Evolutionary conservation across 768 basidiomycete species (phyloP).

Genomic region (Leucosporidium scottii): DNA sequence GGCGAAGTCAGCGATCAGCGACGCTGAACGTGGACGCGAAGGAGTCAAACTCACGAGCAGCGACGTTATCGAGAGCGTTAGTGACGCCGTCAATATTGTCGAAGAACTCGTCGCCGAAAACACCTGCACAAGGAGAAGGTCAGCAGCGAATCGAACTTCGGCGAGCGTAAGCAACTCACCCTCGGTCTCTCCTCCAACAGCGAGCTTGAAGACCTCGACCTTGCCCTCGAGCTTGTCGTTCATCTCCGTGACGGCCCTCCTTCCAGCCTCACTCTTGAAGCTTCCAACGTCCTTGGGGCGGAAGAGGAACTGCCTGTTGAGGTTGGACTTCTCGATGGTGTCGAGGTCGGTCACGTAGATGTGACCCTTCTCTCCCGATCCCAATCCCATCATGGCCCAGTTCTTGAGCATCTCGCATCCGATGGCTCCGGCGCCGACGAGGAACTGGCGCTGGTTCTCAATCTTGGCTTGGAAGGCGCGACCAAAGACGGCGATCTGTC

Average conservation of each 20-base stretch:
- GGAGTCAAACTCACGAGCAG: slow-evolving; percentile 63
- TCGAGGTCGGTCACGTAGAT: slow-evolving; percentile 96
- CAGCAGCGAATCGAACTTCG: slow-evolving; percentile 16
- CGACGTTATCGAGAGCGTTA: slow-evolving; percentile 93
- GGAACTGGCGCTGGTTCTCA: slow-evolving; percentile 80
- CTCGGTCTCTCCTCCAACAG: slow-evolving; percentile 87
- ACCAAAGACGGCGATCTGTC: slow-evolving; percentile 93
- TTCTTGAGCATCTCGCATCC: slow-evolving; percentile 99
- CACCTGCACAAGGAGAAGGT: slow-evolving; percentile 49
- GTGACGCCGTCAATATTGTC: slow-evolving; percentile 82
- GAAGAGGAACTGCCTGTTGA: slow-evolving; percentile 98
- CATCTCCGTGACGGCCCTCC: slow-evolving; percentile 86
- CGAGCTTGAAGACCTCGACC: slow-evolving; percentile 80
- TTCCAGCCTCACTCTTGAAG: slow-evolving; percentile 94
- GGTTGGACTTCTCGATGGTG: slow-evolving; percentile 97
- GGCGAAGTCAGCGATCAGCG: background rate
- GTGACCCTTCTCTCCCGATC: slow-evolving; percentile 63
- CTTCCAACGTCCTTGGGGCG: slow-evolving; percentile 89
- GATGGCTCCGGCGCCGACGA: slow-evolving; percentile 97
- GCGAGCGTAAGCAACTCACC: slow-evolving; percentile 50
- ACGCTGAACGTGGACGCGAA: background rate
- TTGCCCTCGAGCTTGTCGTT: slow-evolving; percentile 82
- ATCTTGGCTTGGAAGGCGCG: slow-evolving; percentile 87
- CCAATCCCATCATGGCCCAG: slow-evolving; percentile 98
- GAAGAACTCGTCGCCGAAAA: slow-evolving; percentile 86